phyloP scores from a whole-genome alignment of 225 moss, liverwort and hornwort genomes.

The Climacium dendroides region DNA sequence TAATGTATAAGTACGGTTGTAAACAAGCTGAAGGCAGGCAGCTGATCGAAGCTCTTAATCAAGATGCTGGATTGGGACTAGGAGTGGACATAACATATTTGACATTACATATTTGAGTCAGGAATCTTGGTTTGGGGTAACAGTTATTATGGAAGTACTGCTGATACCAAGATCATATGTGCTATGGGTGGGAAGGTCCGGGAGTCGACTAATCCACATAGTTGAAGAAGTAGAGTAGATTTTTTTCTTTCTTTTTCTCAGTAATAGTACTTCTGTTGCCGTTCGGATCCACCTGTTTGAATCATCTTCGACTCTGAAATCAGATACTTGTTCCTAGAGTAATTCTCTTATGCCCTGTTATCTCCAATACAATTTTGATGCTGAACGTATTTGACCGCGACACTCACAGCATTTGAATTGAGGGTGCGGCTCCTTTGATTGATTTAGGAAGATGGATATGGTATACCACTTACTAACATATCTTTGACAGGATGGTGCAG shows the following conservation, averaged over 20 bases:
- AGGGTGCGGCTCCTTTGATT: neutral
- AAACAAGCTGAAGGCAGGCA: neutral
- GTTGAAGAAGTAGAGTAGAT: neutral
- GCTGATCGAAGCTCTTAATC: neutral
- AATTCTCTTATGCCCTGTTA: neutral
- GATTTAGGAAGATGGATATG: neutral
- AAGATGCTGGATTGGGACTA: neutral
- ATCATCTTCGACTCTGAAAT: neutral
- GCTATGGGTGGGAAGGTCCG: neutral
- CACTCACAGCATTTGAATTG: neutral
- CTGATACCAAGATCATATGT: neutral
- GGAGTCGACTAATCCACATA: neutral
- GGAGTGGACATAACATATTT: neutral
- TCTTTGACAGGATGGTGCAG: conserved; percentile 16
- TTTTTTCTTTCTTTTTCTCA: neutral
- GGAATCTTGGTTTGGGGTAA: neutral
- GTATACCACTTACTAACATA: neutral
- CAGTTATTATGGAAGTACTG: neutral
- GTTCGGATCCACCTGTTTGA: neutral
- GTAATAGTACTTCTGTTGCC: neutral
- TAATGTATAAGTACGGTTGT: neutral
- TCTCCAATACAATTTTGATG: neutral
- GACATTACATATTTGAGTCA: neutral
- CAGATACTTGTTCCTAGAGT: neutral
- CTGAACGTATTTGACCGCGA: neutral